A percentile compares a stretch with the other conserved stretches of the same genome.
phyloP scores from a whole-genome alignment of 805 yeast species.

The Geotrichum ghanense region DNA sequence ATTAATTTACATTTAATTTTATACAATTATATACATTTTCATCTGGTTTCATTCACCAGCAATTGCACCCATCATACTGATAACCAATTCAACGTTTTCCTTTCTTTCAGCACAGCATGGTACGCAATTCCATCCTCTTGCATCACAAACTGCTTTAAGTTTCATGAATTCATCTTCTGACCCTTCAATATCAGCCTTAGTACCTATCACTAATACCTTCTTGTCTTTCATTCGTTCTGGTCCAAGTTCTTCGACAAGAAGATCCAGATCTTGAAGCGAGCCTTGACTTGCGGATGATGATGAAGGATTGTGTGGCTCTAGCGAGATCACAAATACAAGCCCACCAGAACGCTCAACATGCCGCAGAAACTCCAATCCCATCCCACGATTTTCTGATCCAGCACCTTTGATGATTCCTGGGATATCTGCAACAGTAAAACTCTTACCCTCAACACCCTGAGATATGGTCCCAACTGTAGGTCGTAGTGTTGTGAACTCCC shows the following conservation, averaged over 20 bases:
- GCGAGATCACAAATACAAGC: slow-evolving; percentile 71
- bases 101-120: slow-evolving; percentile 75
- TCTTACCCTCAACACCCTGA: slow-evolving; percentile 36
- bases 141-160: slow-evolving; percentile 36
- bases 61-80: slow-evolving; percentile 50
- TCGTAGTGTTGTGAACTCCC: slow-evolving; percentile 91
- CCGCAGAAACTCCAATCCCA: slow-evolving; percentile 86
- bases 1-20: too few species aligned
- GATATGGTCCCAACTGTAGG: slow-evolving; percentile 87
- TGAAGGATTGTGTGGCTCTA: slow-evolving; percentile 57
- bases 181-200: slow-evolving; percentile 78
- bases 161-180: slow-evolving; percentile 36
- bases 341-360: slow-evolving; percentile 91
- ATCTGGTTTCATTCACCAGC: background rate
- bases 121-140: slow-evolving; percentile 51
- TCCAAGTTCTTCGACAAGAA: slow-evolving; percentile 64
- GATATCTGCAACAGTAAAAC: slow-evolving; percentile 92
- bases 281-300: background rate
- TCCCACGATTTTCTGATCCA: slow-evolving; percentile 59
- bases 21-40: too few species aligned
- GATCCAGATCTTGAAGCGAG: slow-evolving; percentile 39
- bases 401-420: slow-evolving; percentile 95
- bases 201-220: slow-evolving; percentile 66
- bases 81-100: slow-evolving; percentile 62
- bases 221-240: slow-evolving; percentile 46